A percentile compares a stretch with the other conserved stretches of the same genome.
phyloP scores from a whole-genome alignment of 495 filamentous ascomycete species.

The Penicillium atrosanguineum region DNA sequence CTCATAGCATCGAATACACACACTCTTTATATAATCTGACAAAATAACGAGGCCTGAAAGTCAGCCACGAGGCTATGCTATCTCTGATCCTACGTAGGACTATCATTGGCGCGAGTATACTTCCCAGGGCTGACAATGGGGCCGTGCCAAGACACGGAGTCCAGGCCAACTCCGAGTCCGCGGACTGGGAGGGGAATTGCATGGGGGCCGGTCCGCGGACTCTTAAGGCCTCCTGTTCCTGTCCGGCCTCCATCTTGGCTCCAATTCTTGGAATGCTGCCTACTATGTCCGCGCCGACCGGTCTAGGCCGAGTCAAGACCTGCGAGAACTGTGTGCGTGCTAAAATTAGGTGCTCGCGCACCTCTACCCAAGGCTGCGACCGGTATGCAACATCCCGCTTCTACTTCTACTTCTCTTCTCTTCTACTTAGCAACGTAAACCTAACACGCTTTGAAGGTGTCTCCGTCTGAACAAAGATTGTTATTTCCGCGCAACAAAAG shows the following conservation, averaged over 20 bases:
- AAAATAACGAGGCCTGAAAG: conserved; percentile 2
- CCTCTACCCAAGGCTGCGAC: conserved; percentile 11
- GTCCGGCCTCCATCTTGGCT: too few species aligned
- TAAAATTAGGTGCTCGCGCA: conserved; percentile 17
- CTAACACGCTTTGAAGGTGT: conserved; percentile 11
- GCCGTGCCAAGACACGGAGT: too few species aligned
- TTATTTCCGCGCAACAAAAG: conserved; percentile 16
- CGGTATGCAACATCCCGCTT: conserved; percentile 9
- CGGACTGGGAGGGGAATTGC: too few species aligned
- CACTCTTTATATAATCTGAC: conserved; percentile 7
- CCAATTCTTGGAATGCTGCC: too few species aligned
- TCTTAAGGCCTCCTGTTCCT: too few species aligned
- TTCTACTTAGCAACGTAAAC: conserved; percentile 2
- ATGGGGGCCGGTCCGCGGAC: too few species aligned
- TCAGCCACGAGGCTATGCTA: conserved; percentile 8
- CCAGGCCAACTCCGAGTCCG: too few species aligned
- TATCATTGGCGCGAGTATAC: too few species aligned
- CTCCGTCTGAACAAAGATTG: conserved; percentile 19
- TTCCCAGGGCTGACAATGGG: too few species aligned
- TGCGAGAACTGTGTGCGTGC: conserved; percentile 19
- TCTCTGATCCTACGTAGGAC: conserved; percentile 2
- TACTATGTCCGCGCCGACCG: too few species aligned
- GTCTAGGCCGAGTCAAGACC: conserved; percentile 8
- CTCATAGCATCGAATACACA: neutral
- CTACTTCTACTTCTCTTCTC: conserved; percentile 5